phyloP scores from a whole-genome alignment of 75 land plant genomes.

The Sequoiadendron giganteum region DNA sequence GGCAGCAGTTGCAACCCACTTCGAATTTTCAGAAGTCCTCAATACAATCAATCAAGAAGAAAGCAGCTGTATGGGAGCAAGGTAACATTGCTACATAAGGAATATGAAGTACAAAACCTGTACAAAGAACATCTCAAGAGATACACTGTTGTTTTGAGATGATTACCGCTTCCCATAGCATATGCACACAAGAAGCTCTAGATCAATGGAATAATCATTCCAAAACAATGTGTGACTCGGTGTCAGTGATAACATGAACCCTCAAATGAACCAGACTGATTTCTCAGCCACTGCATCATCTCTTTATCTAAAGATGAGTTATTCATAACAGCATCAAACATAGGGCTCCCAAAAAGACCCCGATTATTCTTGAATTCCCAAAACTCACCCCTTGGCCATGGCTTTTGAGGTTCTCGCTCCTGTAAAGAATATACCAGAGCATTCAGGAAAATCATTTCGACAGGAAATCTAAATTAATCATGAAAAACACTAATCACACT shows the following conservation, averaged over 20 bases:
- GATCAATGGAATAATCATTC: constrained; percentile 25
- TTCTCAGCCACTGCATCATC: constrained; percentile 87
- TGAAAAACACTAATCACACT: neutral
- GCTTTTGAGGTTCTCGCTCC: constrained; percentile 84
- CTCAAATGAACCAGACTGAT: constrained; percentile 43
- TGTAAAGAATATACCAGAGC: constrained; percentile 24
- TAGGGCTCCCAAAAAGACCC: constrained; percentile 81
- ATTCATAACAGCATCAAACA: constrained; percentile 76
- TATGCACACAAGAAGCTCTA: constrained; percentile 25
- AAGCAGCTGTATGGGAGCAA: constrained; percentile 1
- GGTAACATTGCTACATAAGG: constrained; percentile 10
- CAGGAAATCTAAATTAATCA: constrained; percentile 1
- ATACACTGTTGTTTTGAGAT: constrained; percentile 21
- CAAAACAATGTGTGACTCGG: constrained; percentile 24
- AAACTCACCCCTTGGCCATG: constrained; percentile 82
- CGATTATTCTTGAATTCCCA: constrained; percentile 74
- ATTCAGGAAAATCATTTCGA: neutral
- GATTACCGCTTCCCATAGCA: constrained; percentile 30
- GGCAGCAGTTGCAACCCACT: constrained; percentile 10
- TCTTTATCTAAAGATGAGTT: constrained; percentile 63
- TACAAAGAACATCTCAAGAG: constrained; percentile 26
- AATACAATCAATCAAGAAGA: constrained; percentile 13
- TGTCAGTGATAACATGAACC: constrained; percentile 52
- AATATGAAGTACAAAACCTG: constrained; percentile 27
- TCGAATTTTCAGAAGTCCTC: constrained; percentile 6